phyloP scores from a whole-genome alignment of 2,329 filamentous ascomycete genomes.

The Didymella lethalis region DNA sequence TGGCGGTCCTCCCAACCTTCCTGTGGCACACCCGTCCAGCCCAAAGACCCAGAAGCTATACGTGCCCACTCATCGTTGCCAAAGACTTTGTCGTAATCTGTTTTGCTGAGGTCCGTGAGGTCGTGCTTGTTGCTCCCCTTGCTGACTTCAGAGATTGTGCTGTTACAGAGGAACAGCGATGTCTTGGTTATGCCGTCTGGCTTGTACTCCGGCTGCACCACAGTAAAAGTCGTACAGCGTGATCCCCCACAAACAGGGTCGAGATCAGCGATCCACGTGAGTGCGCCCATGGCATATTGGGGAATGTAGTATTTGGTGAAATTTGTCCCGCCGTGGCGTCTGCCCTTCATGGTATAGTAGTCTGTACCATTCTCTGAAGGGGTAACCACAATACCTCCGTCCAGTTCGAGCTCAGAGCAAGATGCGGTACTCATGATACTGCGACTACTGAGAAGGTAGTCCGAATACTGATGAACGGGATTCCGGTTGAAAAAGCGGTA shows the following conservation, averaged over 20 bases:
- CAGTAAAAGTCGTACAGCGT: slow-evolving; percentile 47
- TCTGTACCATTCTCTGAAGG: not conserved
- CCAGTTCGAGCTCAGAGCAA: slow-evolving; percentile 34
- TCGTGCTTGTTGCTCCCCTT: slow-evolving; percentile 25
- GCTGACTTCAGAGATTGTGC: slow-evolving; percentile 26
- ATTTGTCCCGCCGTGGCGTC: not conserved
- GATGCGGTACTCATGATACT: slow-evolving; percentile 18
- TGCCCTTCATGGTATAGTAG: not conserved
- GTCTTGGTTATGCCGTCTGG: slow-evolving; percentile 10
- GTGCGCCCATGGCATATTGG: slow-evolving; percentile 25
- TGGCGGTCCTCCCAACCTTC: slow-evolving; percentile 26
- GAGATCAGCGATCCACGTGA: slow-evolving; percentile 38
- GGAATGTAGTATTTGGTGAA: slow-evolving; percentile 30
- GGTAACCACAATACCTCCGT: not conserved
- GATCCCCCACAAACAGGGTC: slow-evolving; percentile 30
- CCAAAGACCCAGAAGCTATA: slow-evolving; percentile 43
- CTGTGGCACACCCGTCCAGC: slow-evolving; percentile 41
- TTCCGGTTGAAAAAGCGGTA: slow-evolving; percentile 48
- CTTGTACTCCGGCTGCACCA: slow-evolving; percentile 28
- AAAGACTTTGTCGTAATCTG: slow-evolving; percentile 34
- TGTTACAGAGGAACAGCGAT: slow-evolving; percentile 43
- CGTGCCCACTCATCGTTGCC: slow-evolving; percentile 39
- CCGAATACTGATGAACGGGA: slow-evolving; percentile 38
- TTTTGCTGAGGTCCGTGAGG: slow-evolving; percentile 18
- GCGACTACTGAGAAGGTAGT: slow-evolving; percentile 39